Conservation (phyloP, 2,329 filamentous ascomycete species). For the Fusarium nanum region DNA sequence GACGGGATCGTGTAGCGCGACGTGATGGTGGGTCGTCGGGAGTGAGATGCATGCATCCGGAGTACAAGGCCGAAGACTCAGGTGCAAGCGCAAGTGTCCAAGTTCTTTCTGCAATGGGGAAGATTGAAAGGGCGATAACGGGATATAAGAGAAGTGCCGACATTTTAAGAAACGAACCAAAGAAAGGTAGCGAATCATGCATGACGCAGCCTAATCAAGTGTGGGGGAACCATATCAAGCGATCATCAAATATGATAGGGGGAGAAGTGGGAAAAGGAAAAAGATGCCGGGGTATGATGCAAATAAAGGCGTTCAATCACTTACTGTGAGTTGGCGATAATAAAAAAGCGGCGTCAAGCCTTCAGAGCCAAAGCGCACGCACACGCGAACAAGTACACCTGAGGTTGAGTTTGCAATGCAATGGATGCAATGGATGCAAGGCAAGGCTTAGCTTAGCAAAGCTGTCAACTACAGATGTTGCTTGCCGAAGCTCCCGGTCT, state of each 20-base stretch:
- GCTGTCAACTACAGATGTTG: conserved; percentile 28
- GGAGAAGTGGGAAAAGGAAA: conserved; percentile 7
- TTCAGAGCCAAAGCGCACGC: conserved; percentile 13
- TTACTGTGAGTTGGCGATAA: conserved; percentile 38
- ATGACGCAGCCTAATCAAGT: conserved; percentile 31
- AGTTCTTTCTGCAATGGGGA: conserved; percentile 17
- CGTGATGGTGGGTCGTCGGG: conserved; percentile 45
- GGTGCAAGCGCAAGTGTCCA: not conserved
- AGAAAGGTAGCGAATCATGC: conserved; percentile 17
- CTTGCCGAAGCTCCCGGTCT: conserved; percentile 35
- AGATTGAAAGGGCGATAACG: conserved; percentile 8
- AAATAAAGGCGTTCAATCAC: conserved; percentile 18
- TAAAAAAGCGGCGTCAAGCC: conserved; percentile 26
- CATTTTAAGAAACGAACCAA: conserved; percentile 21
- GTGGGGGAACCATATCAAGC: conserved; percentile 33
- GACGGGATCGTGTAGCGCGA: conserved; percentile 48
- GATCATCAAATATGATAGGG: conserved; percentile 27
- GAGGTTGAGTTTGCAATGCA: conserved; percentile 8
- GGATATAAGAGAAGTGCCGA: conserved; percentile 12
- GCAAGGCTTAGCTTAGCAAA: conserved; percentile 6
- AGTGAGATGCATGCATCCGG: conserved; percentile 45
- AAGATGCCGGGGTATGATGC: conserved; percentile 8
- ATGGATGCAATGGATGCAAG: not conserved
- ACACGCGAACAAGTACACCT: not conserved
- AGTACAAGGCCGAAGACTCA: conserved; percentile 12